Evolutionary conservation across 2,329 filamentous ascomycete genomes (phyloP), one percentile per base, ranked within the genome.

Genomic region (Alternaria alternata): DNA sequence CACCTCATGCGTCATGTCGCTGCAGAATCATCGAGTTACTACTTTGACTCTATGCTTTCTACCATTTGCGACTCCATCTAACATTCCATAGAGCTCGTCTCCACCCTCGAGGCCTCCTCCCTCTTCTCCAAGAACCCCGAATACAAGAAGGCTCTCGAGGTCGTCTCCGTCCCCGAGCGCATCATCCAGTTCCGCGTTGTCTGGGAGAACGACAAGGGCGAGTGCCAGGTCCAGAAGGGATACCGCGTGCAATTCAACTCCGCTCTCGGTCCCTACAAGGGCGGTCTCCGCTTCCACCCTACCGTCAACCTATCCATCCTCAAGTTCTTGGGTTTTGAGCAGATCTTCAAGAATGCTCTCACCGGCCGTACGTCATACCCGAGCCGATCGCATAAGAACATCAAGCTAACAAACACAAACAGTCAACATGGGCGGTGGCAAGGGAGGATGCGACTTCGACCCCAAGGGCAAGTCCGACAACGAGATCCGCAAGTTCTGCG

Each of bases 331-430:
- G 95, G 94, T 69, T 98, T 98, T 76, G 95, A 99, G 89, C 95
- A 98, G 85, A 96, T 94, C 84, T 98, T 98, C 88, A 98, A 98
- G 88, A 98, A 98, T 92, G 95, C 95, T 70, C 85, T 98, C 71
- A 98, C 95, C 64, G 95, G 95, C 77, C 83, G 91, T 94, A 85
- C 85, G 91, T 75, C 18, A 20, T 26, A 49, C 26, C 32, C 16
- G 12, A 44, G 7, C n/a, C 36, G 12, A 47, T 4, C 16, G 11
- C 8, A 20, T 12, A 11, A 3, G 34, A 20, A 32, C 28, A 30
- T 14, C 8, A 54, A 26, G 30, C 65, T 71, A 62, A 71, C 32
- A 30, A 34, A 42, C n/a, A 32, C 11, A 7, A 14, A 24, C 57
- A 91, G 89, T 96, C 76, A 92, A 88, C 84, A 97, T 99, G 89